Evolutionary conservation across 768 basidiomycete species (phyloP), one percentile per base, ranked within the genome.

Genomic region (Flagelloscypha sp.): DNA sequence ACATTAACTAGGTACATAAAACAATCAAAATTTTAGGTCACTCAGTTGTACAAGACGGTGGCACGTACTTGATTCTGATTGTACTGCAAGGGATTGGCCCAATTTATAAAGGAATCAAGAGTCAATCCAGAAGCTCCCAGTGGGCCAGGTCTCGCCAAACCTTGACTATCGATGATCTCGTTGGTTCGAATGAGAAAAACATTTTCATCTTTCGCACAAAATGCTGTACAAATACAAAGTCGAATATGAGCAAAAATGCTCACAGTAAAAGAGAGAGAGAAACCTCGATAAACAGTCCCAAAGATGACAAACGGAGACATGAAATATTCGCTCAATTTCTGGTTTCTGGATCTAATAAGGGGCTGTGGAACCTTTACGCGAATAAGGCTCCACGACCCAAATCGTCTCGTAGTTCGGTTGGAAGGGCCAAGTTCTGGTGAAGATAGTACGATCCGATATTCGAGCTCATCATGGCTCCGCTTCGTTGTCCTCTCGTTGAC

Each of bases 371-470:
- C 43, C 30, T 65, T 68, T 37, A 82, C 49, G 2, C 71, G 62
- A 4, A 85, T 47, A 22, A 84, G 61, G 17, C 56, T 55, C n/a
- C 59, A 57, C n/a, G 79, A 82, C 0, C 82, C 82, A 48, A 76
- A 82, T 4, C 72, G 61, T 10, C 82, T 66, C 0, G 68, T 51
- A 44, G 82, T 68, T 11, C 75, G 68, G 36, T 62, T 65, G 0
- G 80, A 84, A 2, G 76, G 50, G 0, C 72, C 72, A 0, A 81
- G 56, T 23, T 60, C 56, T 2, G 72, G 68, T 3, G 52, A 61
- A 13, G 75, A 68, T 6, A 83, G 61, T 6, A 52, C 42, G 8
- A 82, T 44, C 19, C 50, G 57, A 38, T 65, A 69, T 0, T 27
- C 21, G 0, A 37, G 36, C 4, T 40, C 33, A 30, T 35, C 43